Percentiles rank a stretch among this genome's conserved stretches.
Conservation (phyloP, 2,329 filamentous ascomycete genomes). For the Epicoccum sorghinum region DNA sequence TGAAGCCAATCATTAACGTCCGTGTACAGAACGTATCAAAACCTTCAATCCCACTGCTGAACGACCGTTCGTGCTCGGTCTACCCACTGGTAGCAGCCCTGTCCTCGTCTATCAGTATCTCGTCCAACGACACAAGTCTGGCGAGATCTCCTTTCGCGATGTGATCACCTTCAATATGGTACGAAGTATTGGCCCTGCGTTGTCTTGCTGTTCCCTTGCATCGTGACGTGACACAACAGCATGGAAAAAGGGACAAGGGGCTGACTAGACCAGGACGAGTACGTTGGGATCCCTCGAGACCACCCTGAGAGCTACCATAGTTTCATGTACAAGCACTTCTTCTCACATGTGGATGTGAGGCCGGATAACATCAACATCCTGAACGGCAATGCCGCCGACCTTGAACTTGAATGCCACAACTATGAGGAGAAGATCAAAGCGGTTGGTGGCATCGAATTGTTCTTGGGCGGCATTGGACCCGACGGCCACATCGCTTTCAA, state of each 20-base stretch:
- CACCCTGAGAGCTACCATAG: constrained; percentile 87
- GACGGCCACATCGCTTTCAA: constrained; percentile 93
- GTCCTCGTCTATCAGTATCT: constrained; percentile 78
- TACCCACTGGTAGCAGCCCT: constrained; percentile 83
- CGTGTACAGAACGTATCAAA: constrained; percentile 71
- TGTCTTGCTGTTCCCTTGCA: constrained; percentile 21
- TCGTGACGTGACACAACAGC: constrained; percentile 24
- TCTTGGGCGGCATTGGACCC: constrained; percentile 82
- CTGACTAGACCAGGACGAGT: constrained; percentile 70
- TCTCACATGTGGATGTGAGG: constrained; percentile 81
- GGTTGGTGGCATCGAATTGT: constrained; percentile 81
- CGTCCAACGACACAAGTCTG: constrained; percentile 72
- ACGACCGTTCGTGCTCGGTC: constrained; percentile 79
- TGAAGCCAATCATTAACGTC: constrained; percentile 30
- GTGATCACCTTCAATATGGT: constrained; percentile 94
- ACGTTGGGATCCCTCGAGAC: constrained; percentile 80
- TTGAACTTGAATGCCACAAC: constrained; percentile 75
- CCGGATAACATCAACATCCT: constrained; percentile 85
- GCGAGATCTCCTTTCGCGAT: constrained; percentile 82
- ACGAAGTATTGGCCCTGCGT: constrained; percentile 36
- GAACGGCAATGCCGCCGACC: constrained; percentile 77
- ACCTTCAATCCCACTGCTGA: constrained; percentile 73
- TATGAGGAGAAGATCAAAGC: constrained; percentile 80
- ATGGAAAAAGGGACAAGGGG: constrained; percentile 16
- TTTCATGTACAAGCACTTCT: constrained; percentile 94